A percentile compares a stretch with the other conserved stretches of the same genome.
Evolutionary conservation across 2,329 filamentous ascomycete genomes (phyloP).

Genomic region (Penicillium sp.): DNA sequence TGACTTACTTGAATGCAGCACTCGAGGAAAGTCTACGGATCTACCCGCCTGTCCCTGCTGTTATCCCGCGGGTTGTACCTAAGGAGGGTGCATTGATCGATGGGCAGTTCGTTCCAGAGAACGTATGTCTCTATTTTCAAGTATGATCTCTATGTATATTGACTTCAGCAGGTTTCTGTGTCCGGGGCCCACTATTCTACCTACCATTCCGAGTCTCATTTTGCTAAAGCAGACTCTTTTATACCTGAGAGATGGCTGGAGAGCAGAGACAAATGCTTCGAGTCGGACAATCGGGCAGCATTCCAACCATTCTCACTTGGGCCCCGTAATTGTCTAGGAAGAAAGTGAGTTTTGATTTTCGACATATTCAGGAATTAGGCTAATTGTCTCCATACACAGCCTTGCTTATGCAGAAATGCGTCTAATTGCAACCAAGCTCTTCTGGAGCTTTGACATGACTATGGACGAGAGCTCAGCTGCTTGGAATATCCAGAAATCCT

Average conservation of each 20-base stretch:
- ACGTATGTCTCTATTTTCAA: slow-evolving; percentile 12
- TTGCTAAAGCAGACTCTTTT: slow-evolving; percentile 27
- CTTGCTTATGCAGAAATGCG: slow-evolving; percentile 37
- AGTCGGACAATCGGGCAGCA: slow-evolving; percentile 14
- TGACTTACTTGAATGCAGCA: slow-evolving; percentile 40
- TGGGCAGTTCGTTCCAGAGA: slow-evolving; percentile 36
- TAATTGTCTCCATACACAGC: slow-evolving; percentile 8
- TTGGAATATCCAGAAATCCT: slow-evolving; percentile 24
- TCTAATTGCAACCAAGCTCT: slow-evolving; percentile 21
- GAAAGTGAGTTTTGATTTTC: slow-evolving; percentile 19
- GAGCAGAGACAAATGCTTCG: slow-evolving; percentile 15
- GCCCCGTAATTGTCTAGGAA: slow-evolving; percentile 28
- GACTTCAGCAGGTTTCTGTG: slow-evolving; percentile 6
- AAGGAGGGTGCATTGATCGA: slow-evolving; percentile 37
- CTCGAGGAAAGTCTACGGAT: slow-evolving; percentile 44
- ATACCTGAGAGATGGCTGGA: slow-evolving; percentile 31
- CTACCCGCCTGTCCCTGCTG: slow-evolving; percentile 43
- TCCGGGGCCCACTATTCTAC: slow-evolving; percentile 13
- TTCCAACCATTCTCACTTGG: slow-evolving; percentile 28
- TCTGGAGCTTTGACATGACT: slow-evolving; percentile 19
- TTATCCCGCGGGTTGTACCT: slow-evolving; percentile 35
- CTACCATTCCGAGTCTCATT: slow-evolving; percentile 19
- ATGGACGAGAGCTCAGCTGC: slow-evolving; percentile 5
- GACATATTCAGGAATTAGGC: slow-evolving; percentile 10
- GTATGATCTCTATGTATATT: not conserved